Percentiles rank a stretch among this genome's conserved stretches.
Evolutionary conservation across 345 rosid genomes (phyloP).

Genomic region (Physaria fendleri): DNA sequence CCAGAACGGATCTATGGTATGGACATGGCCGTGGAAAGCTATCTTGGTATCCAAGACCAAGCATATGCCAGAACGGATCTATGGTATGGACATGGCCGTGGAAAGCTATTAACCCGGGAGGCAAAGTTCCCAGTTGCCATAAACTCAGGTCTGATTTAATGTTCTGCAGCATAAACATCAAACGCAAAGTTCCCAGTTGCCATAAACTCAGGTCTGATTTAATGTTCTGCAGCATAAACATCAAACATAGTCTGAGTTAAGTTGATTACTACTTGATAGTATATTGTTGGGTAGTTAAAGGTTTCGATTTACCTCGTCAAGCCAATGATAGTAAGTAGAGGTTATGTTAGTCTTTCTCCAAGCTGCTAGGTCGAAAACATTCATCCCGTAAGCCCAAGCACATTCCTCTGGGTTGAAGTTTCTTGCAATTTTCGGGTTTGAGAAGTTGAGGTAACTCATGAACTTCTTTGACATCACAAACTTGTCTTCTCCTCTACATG

Average conservation of each 20-base stretch:
- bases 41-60: constrained; percentile 92
- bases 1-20: constrained; percentile 87
- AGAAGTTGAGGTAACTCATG: constrained; percentile 86
- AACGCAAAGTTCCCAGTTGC: constrained; percentile 94
- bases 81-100: constrained; percentile 73
- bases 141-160: constrained; percentile 87
- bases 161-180: constrained; percentile 56
- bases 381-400: constrained; percentile 99
- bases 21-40: constrained; percentile 87
- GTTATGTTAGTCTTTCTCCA: constrained; percentile 94
- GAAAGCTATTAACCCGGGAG: constrained; percentile 92
- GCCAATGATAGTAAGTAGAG: constrained; percentile 82
- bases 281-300: neutral
- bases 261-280: neutral
- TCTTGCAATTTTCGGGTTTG: constrained; percentile 59
- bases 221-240: constrained; percentile 59
- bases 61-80: constrained; percentile 98
- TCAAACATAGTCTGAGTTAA: neutral
- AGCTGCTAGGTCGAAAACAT: constrained; percentile 75
- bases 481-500: constrained; percentile 73
- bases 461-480: constrained; percentile 82
- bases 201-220: constrained; percentile 92
- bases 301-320: constrained; percentile 61
- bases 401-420: constrained; percentile 74
- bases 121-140: constrained; percentile 95